Evolutionary conservation across 1,139 yeast species (phyloP), one percentile per base, ranked within the genome.

Genomic region (Torulaspora pretoriensis): DNA sequence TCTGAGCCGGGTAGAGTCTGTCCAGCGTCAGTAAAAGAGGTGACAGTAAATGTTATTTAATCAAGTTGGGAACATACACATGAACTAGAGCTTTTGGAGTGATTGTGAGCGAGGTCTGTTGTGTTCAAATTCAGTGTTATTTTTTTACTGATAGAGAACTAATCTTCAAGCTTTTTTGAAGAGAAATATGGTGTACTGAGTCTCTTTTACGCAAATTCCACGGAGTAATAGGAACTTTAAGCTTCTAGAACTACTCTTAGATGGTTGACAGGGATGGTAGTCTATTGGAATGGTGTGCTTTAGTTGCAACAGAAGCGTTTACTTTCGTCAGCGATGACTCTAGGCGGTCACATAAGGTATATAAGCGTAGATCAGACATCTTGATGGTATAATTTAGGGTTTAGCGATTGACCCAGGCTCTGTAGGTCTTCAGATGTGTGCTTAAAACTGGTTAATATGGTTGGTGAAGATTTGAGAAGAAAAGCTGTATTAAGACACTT

Each of bases 401-500:
- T 8, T 3, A 29, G 4, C 12, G 32, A 10, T n/a, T 5, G 13
- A 10, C 8, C n/a, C 8, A 10, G 8, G 13, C 14, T n/a, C 14
- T n/a, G n/a, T 8, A 13, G 19, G 19, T 8, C 19, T 5, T 29
- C 32, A 14, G 32, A 29, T 29, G 32, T 14, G 16, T 16, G 32
- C 17, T 29, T 29, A n/a, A 29, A 9, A n/a, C n/a, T 4, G n/a
- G 14, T 14, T 13, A 9, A 6, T 31, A 19, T 36, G 28, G 50
- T 46, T 51, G 42, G 42, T 14, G 45, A 40, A 25, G 44, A 51
- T 46, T 30, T 55, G 13, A 48, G 55, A 12, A 50, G 50, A 23
- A 49, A 39, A 17, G n/a, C 56, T 19, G 26, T 53, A 4, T 31
- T 55, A 22, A 51, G 45, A 27, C 53, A 53, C 8, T 28, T 56